Percentiles rank a stretch among this genome's conserved stretches.
phyloP scores from a whole-genome alignment of 2,329 filamentous ascomycete species.

The Paracorniculantispora psalliotae region DNA sequence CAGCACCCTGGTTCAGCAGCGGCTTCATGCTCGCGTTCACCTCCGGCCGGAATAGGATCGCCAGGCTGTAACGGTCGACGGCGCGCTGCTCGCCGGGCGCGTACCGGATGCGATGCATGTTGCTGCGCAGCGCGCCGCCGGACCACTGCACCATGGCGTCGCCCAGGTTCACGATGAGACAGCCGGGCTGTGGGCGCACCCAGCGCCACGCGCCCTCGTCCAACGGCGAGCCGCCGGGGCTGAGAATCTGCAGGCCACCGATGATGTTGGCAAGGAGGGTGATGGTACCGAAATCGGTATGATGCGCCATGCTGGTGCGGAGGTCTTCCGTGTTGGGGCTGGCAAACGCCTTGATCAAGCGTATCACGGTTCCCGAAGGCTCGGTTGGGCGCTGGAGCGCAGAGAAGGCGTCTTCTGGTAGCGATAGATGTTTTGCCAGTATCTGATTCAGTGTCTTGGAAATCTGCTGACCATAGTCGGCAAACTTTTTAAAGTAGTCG shows the following conservation, averaged over 20 bases:
- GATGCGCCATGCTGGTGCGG: constrained; percentile 24
- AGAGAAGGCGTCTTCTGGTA: neutral
- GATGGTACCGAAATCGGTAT: constrained; percentile 33
- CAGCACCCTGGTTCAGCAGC: neutral
- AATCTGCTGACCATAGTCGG: neutral
- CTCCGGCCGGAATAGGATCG: neutral
- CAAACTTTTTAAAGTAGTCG: neutral
- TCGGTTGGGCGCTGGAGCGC: neutral
- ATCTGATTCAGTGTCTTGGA: neutral
- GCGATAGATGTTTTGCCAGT: neutral
- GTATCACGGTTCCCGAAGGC: neutral
- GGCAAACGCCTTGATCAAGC: constrained; percentile 18
- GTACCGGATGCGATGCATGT: constrained; percentile 21
- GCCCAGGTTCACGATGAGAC: constrained; percentile 21
- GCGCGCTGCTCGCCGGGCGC: constrained; percentile 7
- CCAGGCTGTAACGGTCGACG: neutral
- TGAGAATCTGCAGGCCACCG: constrained; percentile 32
- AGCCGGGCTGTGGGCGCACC: constrained; percentile 21
- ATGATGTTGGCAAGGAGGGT: constrained; percentile 32
- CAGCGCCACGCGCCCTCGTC: constrained; percentile 19
- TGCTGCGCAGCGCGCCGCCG: constrained; percentile 21
- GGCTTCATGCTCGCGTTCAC: neutral
- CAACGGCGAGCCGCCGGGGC: constrained; percentile 15
- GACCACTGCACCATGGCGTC: constrained; percentile 21
- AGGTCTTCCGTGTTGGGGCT: constrained; percentile 16